A percentile compares a stretch with the other conserved stretches of the same genome.
phyloP scores from a whole-genome alignment of 192 early-diverging fungal species.

The Coemansia sp. region DNA sequence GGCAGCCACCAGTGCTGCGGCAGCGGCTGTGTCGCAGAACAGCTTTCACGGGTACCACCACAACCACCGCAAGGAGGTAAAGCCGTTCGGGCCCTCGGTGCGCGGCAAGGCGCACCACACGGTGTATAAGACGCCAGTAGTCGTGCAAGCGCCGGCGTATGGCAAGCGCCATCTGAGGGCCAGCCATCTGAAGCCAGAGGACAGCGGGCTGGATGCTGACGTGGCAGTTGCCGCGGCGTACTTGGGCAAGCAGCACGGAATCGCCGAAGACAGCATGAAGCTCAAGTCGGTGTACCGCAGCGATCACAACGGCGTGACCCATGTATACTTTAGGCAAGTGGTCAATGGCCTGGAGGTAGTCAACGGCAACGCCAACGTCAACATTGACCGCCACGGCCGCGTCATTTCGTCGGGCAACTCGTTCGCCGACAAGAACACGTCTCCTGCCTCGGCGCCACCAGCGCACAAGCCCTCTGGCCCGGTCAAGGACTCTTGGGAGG shows the following conservation, averaged over 20 bases:
- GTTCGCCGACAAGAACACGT: conserved; percentile 9
- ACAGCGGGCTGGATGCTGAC: conserved; percentile 23
- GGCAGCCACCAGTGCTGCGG: conserved; percentile 8
- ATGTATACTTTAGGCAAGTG: conserved; percentile 64
- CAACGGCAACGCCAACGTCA: conserved; percentile 65
- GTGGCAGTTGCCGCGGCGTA: conserved; percentile 37
- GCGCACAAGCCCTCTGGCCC: background rate
- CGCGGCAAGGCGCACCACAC: conserved; percentile 37
- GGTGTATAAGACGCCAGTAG: conserved; percentile 25
- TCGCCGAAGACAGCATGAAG: conserved; percentile 17
- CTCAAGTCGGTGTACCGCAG: conserved; percentile 70
- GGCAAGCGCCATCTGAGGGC: conserved; percentile 30
- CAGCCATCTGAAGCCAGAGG: conserved; percentile 9
- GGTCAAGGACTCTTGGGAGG: conserved; percentile 38
- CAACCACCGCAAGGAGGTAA: conserved; percentile 32
- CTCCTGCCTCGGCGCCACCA: background rate
- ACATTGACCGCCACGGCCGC: conserved; percentile 45
- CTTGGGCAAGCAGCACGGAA: conserved; percentile 12
- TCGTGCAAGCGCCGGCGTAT: conserved; percentile 13
- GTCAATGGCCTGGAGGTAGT: conserved; percentile 56
- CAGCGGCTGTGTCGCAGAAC: conserved; percentile 21
- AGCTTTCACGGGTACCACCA: conserved; percentile 48
- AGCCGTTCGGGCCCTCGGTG: conserved; percentile 33
- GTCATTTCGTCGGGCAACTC: conserved; percentile 52
- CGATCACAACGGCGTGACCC: conserved; percentile 59